Evolutionary conservation across 2,329 filamentous ascomycete species (phyloP).

Genomic region (Colletotrichum lindemuthianum): DNA sequence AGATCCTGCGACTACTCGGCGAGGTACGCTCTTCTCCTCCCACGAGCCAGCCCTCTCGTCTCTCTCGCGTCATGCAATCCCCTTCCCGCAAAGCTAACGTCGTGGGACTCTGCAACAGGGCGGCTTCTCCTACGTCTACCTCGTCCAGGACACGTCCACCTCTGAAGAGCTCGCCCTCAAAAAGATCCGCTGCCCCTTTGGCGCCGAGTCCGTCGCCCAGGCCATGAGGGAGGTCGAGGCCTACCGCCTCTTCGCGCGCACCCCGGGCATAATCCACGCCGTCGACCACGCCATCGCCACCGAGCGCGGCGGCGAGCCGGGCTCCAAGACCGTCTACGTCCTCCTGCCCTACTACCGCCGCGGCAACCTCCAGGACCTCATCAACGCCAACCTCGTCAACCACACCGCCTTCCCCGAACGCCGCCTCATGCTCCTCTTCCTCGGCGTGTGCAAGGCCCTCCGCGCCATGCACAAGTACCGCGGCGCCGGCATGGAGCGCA

Average conservation of each 20-base stretch:
- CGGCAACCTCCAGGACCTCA: slow-evolving; percentile 96
- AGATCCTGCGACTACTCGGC: slow-evolving; percentile 91
- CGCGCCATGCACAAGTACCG: slow-evolving; percentile 92
- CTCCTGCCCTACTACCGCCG: slow-evolving; percentile 93
- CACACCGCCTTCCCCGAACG: slow-evolving; percentile 90
- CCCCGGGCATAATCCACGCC: slow-evolving; percentile 86
- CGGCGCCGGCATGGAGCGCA: slow-evolving; percentile 61
- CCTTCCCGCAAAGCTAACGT: not conserved
- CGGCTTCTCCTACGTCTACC: slow-evolving; percentile 98
- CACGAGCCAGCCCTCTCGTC: not conserved
- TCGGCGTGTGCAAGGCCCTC: slow-evolving; percentile 90
- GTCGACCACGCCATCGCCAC: slow-evolving; percentile 85
- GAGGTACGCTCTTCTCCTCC: slow-evolving; percentile 68
- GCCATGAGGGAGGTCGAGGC: slow-evolving; percentile 98
- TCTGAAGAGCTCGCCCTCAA: slow-evolving; percentile 93
- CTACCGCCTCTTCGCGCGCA: slow-evolving; percentile 86
- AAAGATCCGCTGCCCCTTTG: slow-evolving; percentile 98
- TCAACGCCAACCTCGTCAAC: slow-evolving; percentile 98
- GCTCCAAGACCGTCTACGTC: slow-evolving; percentile 94
- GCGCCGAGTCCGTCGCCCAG: slow-evolving; percentile 92
- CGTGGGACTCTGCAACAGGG: slow-evolving; percentile 62
- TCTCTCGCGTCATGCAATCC: not conserved
- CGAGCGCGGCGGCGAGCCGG: slow-evolving; percentile 70
- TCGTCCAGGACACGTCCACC: slow-evolving; percentile 89
- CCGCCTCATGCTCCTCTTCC: slow-evolving; percentile 86